Base-by-base conservation (phyloP, 2,329 filamentous ascomycete species). In the Claviceps humidiphila region DNA sequence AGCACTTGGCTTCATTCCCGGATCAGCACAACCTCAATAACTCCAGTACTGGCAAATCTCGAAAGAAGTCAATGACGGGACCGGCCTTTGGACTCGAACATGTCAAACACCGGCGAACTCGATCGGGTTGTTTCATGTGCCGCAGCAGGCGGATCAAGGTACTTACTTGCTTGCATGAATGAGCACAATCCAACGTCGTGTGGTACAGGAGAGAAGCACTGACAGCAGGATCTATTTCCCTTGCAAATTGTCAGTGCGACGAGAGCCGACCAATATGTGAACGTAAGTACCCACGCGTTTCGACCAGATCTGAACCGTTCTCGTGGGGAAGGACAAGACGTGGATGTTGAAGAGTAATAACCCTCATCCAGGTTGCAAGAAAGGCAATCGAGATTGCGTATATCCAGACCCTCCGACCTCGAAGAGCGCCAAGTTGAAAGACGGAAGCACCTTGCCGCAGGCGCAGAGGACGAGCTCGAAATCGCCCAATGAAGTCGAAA, bases 61-160 rank as follows among this genome's bases (percentile, higher is more conserved):
- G 77, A 49, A 72, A 76, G 53, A 80, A 78, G 57, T 77, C 76
- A 17, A 59, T 57, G 8, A 55, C 59, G 34, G 62, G 58, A 1
- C 64, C 71, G 2, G 74, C 73, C 3, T 56, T 72, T 47, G 87
- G 62, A 22, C 44, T 58, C 40, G 66, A 94, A 56, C 84, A 86
- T 62, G 85, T 94, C 59, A 97, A 97, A 68, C 91, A 97, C 66
- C 85, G 90, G 56, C 82, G 93, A 59, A 97, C 93, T 44, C 79
- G 93, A 60, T 96, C 89, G 57, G 93, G 93, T 30, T 98, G 93
- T 70, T 96, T 76, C 58, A 97, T 90, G 47, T 98, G 93, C 68
- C 80, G 93, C 54, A 84, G 84, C 61, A 80, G 93, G 58, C 81
- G 93, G 66, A 90, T 97, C 50, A 97, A 85, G 75, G 81, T 82